These are phyloP conservation scores for Aspergillus ochraceus DNA, from an alignment of 2,329 filamentous ascomycete genomes.

Conservation along the genomic window DNA sequence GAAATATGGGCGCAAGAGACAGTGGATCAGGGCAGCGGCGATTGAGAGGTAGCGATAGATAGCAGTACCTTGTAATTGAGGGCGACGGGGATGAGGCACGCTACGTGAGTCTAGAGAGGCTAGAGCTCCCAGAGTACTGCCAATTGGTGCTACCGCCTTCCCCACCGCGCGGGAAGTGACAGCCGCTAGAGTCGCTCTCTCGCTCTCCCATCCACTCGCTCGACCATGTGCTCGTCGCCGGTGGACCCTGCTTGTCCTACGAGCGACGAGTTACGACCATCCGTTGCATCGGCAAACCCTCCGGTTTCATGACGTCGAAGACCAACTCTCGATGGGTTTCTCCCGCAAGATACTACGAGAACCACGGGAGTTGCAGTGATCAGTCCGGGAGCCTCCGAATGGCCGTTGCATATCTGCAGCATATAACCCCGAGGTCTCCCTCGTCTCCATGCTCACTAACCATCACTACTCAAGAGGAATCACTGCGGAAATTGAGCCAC, in stretches of 20 bases:
- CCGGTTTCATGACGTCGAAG: not conserved
- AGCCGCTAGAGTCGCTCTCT: no score
- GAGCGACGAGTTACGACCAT: no score
- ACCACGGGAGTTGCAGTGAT: no score
- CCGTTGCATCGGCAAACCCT: not conserved
- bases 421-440: not conserved
- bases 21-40: not conserved
- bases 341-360: no score
- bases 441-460: not conserved
- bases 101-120: no score
- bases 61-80: no score
- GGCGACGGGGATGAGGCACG: no score
- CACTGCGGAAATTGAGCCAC: not conserved
- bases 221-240: slow-evolving; percentile 1
- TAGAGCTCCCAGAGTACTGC: no score
- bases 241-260: not conserved
- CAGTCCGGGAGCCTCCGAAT: not conserved
- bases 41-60: not conserved
- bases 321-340: not conserved
- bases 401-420: not conserved
- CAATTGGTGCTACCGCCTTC: no score
- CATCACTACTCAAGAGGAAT: not conserved
- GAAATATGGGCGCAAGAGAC: not conserved
- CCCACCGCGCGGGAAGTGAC: no score
- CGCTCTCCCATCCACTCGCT: slow-evolving; percentile 3